A percentile compares a stretch with the other conserved stretches of the same genome.
These are phyloP conservation scores for Fusarium abutilonis DNA, from an alignment of 2,329 filamentous ascomycete species.

Conservation along the genomic window DNA sequence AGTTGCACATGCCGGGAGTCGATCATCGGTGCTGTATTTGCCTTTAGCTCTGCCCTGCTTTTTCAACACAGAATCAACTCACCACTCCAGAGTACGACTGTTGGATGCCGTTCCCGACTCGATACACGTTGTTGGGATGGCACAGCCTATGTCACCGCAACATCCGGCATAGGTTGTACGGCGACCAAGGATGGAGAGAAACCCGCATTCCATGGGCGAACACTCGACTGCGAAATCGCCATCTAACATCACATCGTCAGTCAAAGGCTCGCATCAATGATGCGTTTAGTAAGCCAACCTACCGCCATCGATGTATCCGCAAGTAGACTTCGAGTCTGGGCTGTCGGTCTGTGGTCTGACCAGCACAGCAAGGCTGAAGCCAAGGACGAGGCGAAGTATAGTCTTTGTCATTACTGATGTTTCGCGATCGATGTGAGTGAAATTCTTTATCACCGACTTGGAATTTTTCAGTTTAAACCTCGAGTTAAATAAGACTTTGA, in stretches of 20 bases:
- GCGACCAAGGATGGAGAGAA: constrained; percentile 1
- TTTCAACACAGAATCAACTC: background rate
- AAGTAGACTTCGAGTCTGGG: background rate
- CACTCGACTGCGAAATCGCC: background rate
- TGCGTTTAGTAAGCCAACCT: background rate
- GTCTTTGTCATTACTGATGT: background rate
- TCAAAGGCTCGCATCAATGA: background rate
- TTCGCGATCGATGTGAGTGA: background rate
- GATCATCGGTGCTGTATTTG: constrained; percentile 4
- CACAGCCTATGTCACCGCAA: constrained; percentile 10
- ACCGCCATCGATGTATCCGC: constrained; percentile 19
- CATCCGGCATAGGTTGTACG: constrained; percentile 11
- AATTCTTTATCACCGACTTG: background rate
- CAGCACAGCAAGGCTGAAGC: background rate
- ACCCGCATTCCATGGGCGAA: constrained; percentile 2
- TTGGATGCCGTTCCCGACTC: constrained; percentile 21
- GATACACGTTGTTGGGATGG: constrained; percentile 17
- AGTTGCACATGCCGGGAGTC: constrained; percentile 23
- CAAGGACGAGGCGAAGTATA: background rate
- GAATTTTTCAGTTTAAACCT: background rate
- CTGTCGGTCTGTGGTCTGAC: background rate
- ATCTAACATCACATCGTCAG: background rate
- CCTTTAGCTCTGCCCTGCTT: background rate
- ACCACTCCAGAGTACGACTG: constrained; percentile 15
- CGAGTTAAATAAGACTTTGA: background rate